Evolutionary conservation across 345 rosid genomes (phyloP), one percentile per base, ranked within the genome.

Genomic region (Reutealis trisperma): DNA sequence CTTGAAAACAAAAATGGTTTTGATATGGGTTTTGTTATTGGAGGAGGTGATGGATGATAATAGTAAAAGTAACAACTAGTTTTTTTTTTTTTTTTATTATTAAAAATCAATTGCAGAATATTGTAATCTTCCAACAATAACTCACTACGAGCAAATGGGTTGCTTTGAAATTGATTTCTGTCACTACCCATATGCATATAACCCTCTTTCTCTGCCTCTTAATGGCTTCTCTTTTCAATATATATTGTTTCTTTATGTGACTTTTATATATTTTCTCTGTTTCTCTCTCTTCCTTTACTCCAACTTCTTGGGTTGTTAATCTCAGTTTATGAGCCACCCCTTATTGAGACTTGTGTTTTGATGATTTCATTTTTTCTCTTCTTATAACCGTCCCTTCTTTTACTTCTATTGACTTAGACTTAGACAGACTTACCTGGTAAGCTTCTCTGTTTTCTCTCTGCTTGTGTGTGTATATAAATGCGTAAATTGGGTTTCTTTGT

Each of bases 261-360:
- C 41, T 37, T 59, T 67, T 16, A 16, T 30, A 19, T 61, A 16
- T 24, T n/a, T 44, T 37, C 41, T 37, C 41, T 37, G 6, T 65
- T 52, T 66, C 80, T 84, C 87, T 68, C 75, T 79, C 89, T 65
- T 83, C 82, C 72, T 79, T 79, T 55, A 73, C 74, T 79, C 77
- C 83, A 51, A 70, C 63, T 68, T 71, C 81, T 83, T 67, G 81
- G 79, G 58, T 67, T 81, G 30, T 25, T 76, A 37, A 5, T 37
- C 65, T 55, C 37, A 66, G 22, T 67, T 74, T 65, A 21, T 68
- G 59, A 71, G 59, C 59, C 37, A 65, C 59, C 49, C 14, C 51
- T 47, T 10, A 47, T 62, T 54, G 72, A 73, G 81, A 72, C 55
- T 55, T 37, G 49, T 74, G 63, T 74, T 51, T 67, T 61, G 45